phyloP scores from a whole-genome alignment of 352 stramenopile genomes.

The Globisporangium yorkense region DNA sequence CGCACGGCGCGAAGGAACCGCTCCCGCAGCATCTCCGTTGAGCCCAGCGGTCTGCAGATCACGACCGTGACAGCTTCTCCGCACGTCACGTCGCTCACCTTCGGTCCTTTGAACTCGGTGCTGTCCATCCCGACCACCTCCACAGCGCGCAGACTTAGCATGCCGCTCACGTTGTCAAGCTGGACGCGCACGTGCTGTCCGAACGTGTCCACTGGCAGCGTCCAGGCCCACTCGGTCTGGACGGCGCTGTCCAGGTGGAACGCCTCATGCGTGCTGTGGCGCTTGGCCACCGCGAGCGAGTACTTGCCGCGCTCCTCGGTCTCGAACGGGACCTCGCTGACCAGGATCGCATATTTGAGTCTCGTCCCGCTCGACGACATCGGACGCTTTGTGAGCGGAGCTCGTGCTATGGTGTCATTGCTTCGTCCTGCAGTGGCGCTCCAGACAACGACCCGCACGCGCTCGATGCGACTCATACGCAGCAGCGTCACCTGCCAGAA shows the following conservation, averaged over 20 bases:
- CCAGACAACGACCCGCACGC: constrained; percentile 27
- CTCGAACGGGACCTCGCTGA: constrained; percentile 59
- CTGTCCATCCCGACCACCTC: constrained; percentile 39
- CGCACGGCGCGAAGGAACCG: constrained; percentile 49
- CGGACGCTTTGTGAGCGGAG: constrained; percentile 3
- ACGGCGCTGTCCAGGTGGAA: constrained; percentile 23
- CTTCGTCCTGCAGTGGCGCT: neutral
- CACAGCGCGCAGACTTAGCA: constrained; percentile 45
- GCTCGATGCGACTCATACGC: constrained; percentile 35
- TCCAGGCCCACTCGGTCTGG: constrained; percentile 33
- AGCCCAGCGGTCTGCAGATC: constrained; percentile 41
- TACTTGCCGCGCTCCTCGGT: constrained; percentile 57
- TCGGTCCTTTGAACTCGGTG: constrained; percentile 44
- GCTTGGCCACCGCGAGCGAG: constrained; percentile 39
- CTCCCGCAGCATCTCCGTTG: constrained; percentile 34
- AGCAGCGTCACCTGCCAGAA: constrained; percentile 61
- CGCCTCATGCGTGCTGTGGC: constrained; percentile 39
- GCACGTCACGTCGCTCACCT: constrained; percentile 49
- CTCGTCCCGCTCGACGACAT: constrained; percentile 4
- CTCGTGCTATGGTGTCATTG: constrained; percentile 1
- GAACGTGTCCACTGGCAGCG: constrained; percentile 42
- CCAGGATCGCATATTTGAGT: constrained; percentile 40
- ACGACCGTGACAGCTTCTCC: constrained; percentile 46
- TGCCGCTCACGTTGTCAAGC: constrained; percentile 37
- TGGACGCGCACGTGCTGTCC: constrained; percentile 59